Base-by-base conservation (phyloP, 2,329 filamentous ascomycete species). In the Aspergillus spinulosporus region DNA sequence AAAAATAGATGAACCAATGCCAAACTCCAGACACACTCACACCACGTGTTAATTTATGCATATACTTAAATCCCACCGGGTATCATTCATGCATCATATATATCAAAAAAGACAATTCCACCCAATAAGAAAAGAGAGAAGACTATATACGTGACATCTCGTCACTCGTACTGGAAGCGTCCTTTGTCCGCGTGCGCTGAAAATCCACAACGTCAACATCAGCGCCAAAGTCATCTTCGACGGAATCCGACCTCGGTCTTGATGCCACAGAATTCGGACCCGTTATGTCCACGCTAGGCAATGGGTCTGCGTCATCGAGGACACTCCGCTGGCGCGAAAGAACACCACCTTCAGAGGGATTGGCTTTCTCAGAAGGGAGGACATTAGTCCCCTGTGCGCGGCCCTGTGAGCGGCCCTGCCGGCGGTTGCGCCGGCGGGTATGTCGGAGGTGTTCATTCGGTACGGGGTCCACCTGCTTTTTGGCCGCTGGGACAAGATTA, bases 401-500 rank as follows among this genome's bases (percentile, higher is more conserved):
- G 26, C 58, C 61, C 14, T 37, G 34, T 46, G 21, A 21, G 21
- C 21, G 21, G 21, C 21, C 21, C 21, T 21, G 21, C 21, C 56
- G 49, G 28, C 58, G 61, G 29, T 46, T 46, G 45, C 63, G 65
- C 3, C 66, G 66, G 11, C 63, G 65, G 36, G 58, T 65, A 6
- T 66, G 67, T 8, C 70, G 69, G 3, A 73, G 64, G 32, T 71
- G 67, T 57, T 74, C 72, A 32, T 74, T 69, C 4, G 73, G 69
- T 2, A 78, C 69, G 0, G 80, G 80, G 57, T 83, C 81, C 4
- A 82, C 79, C 48, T 85, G 76, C 49, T 71, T 71, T 60, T 77
- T 75, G 26, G 80, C 79, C 1, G 74, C 72, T 0, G 77, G 76
- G 15, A 79, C 68, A 1, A 76, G 37, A 56, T 81, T 83, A 52